These are phyloP conservation scores for Vaccinium myrtillus DNA, from an alignment of 148 eudicot genomes.

Conservation along the genomic window DNA sequence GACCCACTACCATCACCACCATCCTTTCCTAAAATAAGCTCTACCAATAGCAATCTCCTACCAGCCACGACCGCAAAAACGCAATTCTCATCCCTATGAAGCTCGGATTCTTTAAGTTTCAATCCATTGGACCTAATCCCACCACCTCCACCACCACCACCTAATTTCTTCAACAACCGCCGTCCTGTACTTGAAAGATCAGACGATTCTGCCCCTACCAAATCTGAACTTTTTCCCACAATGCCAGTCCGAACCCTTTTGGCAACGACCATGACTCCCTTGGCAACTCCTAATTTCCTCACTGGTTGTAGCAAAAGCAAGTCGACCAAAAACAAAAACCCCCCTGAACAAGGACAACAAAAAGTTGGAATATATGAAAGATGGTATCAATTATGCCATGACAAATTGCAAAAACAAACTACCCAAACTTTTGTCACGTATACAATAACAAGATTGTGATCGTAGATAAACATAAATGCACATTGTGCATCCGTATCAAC, in stretches of 20 bases:
- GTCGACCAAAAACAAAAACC: slow-evolving; percentile 45
- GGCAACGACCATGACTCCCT: slow-evolving; percentile 54
- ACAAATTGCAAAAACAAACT: background rate
- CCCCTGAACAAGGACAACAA: slow-evolving; percentile 24
- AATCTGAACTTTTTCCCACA: slow-evolving; percentile 22
- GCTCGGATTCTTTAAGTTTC: slow-evolving; percentile 35
- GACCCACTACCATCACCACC: slow-evolving; percentile 36
- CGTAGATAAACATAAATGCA: background rate
- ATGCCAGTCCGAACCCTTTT: slow-evolving; percentile 45
- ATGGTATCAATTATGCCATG: background rate
- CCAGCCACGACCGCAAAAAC: slow-evolving; percentile 58
- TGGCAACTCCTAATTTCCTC: slow-evolving; percentile 39
- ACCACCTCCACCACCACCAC: slow-evolving; percentile 38
- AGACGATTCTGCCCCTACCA: slow-evolving; percentile 25
- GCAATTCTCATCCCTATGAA: slow-evolving; percentile 33
- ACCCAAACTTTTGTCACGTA: background rate
- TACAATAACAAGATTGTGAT: background rate
- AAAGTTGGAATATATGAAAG: background rate
- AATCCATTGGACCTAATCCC: slow-evolving; percentile 51
- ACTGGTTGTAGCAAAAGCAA: slow-evolving; percentile 34
- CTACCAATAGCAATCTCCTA: slow-evolving; percentile 59
- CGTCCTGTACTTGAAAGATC: slow-evolving; percentile 33
- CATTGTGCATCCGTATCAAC: background rate
- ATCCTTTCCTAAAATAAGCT: slow-evolving; percentile 32
- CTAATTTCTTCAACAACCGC: slow-evolving; percentile 52